Percentiles rank a stretch among this genome's conserved stretches.
These are phyloP conservation scores for Panellus pusillus DNA, from an alignment of 768 basidiomycete genomes.

Conservation along the genomic window DNA sequence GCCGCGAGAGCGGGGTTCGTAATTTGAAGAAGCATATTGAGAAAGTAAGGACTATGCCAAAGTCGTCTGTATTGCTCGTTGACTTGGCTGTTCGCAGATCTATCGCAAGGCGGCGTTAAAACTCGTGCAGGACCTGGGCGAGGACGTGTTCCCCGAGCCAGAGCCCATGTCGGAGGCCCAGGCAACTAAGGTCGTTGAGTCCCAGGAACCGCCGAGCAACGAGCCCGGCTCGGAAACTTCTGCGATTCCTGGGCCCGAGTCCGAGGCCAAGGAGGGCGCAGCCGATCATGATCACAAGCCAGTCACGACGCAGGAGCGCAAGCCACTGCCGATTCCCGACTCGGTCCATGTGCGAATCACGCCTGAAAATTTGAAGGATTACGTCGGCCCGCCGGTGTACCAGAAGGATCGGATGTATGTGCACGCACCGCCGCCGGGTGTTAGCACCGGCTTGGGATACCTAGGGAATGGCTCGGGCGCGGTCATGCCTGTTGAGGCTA, in stretches of 20 bases:
- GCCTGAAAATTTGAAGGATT: conserved; percentile 89
- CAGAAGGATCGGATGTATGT: conserved; percentile 93
- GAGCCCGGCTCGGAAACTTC: conserved; percentile 29
- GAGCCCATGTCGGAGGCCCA: conserved; percentile 10
- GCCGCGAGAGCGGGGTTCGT: conserved; percentile 94
- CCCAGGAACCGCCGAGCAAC: conserved; percentile 47
- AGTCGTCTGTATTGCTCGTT: neutral
- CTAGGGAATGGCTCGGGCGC: conserved; percentile 95
- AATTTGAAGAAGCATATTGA: conserved; percentile 99
- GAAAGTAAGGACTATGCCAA: conserved; percentile 55
- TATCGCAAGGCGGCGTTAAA: conserved; percentile 95
- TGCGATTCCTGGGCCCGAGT: conserved; percentile 16
- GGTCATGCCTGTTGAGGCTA: conserved; percentile 96
- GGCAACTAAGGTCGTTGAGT: conserved; percentile 44
- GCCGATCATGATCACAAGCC: conserved; percentile 43
- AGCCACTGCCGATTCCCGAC: conserved; percentile 80
- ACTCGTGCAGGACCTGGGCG: conserved; percentile 88
- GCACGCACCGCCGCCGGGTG: conserved; percentile 80
- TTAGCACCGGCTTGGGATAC: conserved; percentile 94
- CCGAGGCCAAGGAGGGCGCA: conserved; percentile 18
- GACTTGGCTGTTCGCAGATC: conserved; percentile 52
- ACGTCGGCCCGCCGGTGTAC: conserved; percentile 94
- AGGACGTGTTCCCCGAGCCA: conserved; percentile 80
- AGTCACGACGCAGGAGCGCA: conserved; percentile 76
- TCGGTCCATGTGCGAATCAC: conserved; percentile 80